These are phyloP conservation scores for Solanum okadae DNA, from an alignment of 257 asterid species.

Conservation along the genomic window DNA sequence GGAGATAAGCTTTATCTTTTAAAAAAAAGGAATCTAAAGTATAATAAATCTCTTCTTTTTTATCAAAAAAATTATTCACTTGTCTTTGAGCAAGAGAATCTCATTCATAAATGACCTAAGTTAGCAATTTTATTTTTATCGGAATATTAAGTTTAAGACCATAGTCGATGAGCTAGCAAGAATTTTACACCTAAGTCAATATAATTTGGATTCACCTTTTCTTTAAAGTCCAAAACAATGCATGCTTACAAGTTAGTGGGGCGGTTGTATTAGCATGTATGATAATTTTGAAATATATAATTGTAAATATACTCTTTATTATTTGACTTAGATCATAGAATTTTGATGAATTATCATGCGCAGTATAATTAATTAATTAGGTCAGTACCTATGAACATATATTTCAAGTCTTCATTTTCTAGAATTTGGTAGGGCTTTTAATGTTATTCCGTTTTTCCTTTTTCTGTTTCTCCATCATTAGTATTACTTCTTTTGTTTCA, in stretches of 20 bases:
- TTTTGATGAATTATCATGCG: background rate
- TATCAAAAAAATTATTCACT: background rate
- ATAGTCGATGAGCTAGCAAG: background rate
- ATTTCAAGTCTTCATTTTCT: background rate
- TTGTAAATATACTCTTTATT: background rate
- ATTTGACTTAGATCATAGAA: background rate
- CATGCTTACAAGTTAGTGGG: background rate
- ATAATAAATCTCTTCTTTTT: background rate
- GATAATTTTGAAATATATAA: background rate
- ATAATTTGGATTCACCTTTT: background rate
- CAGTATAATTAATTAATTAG: background rate
- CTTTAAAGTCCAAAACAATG: background rate
- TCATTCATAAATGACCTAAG: background rate
- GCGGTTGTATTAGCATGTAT: background rate
- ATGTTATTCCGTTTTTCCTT: background rate
- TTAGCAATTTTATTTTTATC: background rate
- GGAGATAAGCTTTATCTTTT: background rate
- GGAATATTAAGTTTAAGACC: background rate
- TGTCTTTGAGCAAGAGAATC: background rate
- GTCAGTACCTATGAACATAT: background rate
- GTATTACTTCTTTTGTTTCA: background rate
- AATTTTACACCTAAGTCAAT: background rate
- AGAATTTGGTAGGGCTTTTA: background rate
- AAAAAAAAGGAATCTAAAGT: background rate
- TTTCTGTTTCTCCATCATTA: background rate